A percentile compares a stretch with the other conserved stretches of the same genome.
These are phyloP conservation scores for Zygosaccharomyces pseudobailii DNA, from an alignment of 1,139 yeast species.

Conservation along the genomic window DNA sequence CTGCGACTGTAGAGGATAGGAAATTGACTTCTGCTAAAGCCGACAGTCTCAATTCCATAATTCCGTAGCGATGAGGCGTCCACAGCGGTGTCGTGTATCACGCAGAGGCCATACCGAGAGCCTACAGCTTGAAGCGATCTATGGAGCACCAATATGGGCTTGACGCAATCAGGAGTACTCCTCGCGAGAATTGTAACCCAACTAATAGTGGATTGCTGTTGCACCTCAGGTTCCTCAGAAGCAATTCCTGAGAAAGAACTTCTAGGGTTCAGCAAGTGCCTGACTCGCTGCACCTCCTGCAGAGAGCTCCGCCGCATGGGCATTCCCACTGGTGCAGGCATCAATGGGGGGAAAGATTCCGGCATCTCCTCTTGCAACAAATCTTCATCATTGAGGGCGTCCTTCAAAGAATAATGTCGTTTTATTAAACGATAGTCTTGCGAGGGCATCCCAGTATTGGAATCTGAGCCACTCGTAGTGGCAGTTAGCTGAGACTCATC, in stretches of 20 bases:
- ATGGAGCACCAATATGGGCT: slow-evolving; percentile 25
- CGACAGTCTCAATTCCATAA: slow-evolving; percentile 15
- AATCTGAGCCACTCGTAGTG: background rate
- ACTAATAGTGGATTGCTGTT: slow-evolving; percentile 10
- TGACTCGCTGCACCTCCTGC: slow-evolving; percentile 32
- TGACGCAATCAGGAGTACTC: slow-evolving; percentile 19
- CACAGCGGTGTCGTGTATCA: slow-evolving; percentile 18
- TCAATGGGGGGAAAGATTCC: slow-evolving; percentile 23
- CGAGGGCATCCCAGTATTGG: background rate
- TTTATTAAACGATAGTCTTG: slow-evolving; percentile 6
- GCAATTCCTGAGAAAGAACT: slow-evolving; percentile 33
- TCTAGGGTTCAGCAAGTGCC: slow-evolving; percentile 33
- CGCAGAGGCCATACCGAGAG: slow-evolving; percentile 26
- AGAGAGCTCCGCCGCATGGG: slow-evolving; percentile 28
- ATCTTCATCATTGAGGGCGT: background rate
- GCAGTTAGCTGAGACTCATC: background rate
- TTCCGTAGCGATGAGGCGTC: slow-evolving; percentile 18
- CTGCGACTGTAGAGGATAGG: slow-evolving; percentile 5
- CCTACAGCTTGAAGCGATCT: slow-evolving; percentile 22
- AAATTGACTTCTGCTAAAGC: slow-evolving; percentile 10
- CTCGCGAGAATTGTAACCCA: slow-evolving; percentile 30
- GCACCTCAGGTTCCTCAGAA: slow-evolving; percentile 19
- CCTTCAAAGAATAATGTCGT: slow-evolving; percentile 14
- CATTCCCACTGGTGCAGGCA: slow-evolving; percentile 15
- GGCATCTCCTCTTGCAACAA: slow-evolving; percentile 11